Percentiles rank a stretch among this genome's conserved stretches.
phyloP scores from a whole-genome alignment of 345 rosid species.

The Dipteronia sinensis region DNA sequence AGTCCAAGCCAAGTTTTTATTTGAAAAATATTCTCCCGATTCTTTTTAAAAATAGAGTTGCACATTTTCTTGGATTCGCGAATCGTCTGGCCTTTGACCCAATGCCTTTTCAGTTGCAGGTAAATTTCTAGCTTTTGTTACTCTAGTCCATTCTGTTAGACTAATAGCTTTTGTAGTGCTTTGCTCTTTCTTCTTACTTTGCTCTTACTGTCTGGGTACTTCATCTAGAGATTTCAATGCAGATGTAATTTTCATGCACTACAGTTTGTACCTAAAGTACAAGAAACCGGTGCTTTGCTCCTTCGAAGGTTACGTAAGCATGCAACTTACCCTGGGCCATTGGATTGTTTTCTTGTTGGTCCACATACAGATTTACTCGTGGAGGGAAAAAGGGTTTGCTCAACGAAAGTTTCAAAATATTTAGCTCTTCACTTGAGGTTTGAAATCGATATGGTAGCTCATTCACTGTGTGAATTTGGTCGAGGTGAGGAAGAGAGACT shows the following conservation, averaged over 20 bases:
- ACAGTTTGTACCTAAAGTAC: conserved; percentile 75
- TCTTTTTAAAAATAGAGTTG: conserved; percentile 67
- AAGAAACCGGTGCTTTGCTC: conserved; percentile 79
- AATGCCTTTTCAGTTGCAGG: conserved; percentile 87
- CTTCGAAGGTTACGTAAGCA: conserved; percentile 66
- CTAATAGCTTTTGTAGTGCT: conserved; percentile 8
- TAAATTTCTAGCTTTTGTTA: conserved; percentile 33
- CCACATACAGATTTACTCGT: conserved; percentile 52
- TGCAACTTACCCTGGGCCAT: conserved; percentile 51
- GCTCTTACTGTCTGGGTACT: conserved; percentile 42
- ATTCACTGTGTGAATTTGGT: conserved; percentile 91
- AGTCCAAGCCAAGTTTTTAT: conserved; percentile 84
- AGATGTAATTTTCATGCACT: conserved; percentile 95
- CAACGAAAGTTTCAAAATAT: conserved; percentile 64
- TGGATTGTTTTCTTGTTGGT: conserved; percentile 80
- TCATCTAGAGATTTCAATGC: conserved; percentile 93
- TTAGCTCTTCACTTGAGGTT: conserved; percentile 87
- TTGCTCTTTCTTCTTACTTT: conserved; percentile 15
- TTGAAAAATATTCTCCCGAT: conserved; percentile 83
- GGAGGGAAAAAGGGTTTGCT: conserved; percentile 37
- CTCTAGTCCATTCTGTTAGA: conserved; percentile 11
- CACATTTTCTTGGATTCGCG: conserved; percentile 91
- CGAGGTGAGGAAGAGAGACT: conserved; percentile 77
- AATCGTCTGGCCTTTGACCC: conserved; percentile 98
- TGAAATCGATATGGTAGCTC: conserved; percentile 98